Percentiles rank a stretch among this genome's conserved stretches.
These are phyloP conservation scores for Ophiosphaerella herpotricha DNA, from an alignment of 2,329 filamentous ascomycete species.

Conservation along the genomic window DNA sequence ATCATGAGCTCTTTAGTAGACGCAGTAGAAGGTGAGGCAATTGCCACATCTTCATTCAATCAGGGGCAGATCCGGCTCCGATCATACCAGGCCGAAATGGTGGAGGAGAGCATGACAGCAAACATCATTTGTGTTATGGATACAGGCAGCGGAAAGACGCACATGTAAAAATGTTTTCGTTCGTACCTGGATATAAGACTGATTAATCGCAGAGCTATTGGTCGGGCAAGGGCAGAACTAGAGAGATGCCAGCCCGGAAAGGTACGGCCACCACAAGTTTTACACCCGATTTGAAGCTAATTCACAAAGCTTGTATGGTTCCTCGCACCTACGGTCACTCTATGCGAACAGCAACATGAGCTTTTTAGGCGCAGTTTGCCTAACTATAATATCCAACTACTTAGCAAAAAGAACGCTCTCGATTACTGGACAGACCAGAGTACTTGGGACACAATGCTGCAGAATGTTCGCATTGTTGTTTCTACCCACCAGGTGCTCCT, in stretches of 20 bases:
- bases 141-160: conserved; percentile 56
- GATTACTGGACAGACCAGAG: conserved; percentile 72
- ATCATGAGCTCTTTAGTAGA: too few relatives aligned
- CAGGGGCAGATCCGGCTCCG: conserved; percentile 40
- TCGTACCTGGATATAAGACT: conserved; percentile 1
- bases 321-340: conserved; percentile 50
- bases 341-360: conserved; percentile 52
- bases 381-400: conserved; percentile 61
- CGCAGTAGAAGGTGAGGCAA: too few relatives aligned
- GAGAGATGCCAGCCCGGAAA: conserved; percentile 44
- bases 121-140: conserved; percentile 54
- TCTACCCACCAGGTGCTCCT: conserved; percentile 76
- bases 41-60: background rate
- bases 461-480: conserved; percentile 71
- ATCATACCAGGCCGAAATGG: conserved; percentile 56
- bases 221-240: conserved; percentile 50
- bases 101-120: conserved; percentile 48
- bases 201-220: conserved; percentile 44
- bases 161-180: conserved; percentile 36
- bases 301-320: conserved; percentile 52
- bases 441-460: conserved; percentile 70
- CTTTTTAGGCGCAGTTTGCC: conserved; percentile 45
- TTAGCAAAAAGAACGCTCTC: conserved; percentile 71
- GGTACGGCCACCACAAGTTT: conserved; percentile 24
- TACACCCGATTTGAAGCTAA: background rate